Evolutionary conservation across 75 land plant species (phyloP), one percentile per base, ranked within the genome.

Genomic region (Chamaecyparis obtusa): DNA sequence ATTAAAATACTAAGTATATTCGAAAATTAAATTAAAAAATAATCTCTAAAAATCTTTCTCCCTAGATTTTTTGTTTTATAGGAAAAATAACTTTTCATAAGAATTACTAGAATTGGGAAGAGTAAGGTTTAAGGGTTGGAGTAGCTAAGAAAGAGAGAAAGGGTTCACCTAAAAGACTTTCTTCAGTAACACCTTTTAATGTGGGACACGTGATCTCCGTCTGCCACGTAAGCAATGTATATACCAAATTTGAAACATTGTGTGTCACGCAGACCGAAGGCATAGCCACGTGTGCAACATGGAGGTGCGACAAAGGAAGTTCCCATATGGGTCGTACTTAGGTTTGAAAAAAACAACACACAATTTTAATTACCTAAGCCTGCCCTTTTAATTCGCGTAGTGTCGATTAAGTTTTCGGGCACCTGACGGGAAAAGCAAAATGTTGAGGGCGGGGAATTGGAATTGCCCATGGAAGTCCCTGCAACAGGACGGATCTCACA

Each of bases 391-490:
- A 17, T 7, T 64, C 69, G 21, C 24, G 1, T 2, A 21, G n/a
- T 21, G 27, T 5, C 21, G 24, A 21, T 6, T 64, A 2, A 5
- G 5, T 21, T 21, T 21, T 64, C 24, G 24, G 7, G 24, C 69
- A 64, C 24, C 24, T 64, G 69, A 24, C 69, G 69, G 27, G 1
- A 5, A 64, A 64, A 64, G 8, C 69, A 64, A 64, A 64, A 64
- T 64, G 69, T 64, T 64, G 69, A 64, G 69, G 69, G 27, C 69
- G 69, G 69, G n/a, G n/a, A 64, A 64, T 64, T 64, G 69, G 69
- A 64, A 64, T 64, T 7, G 69, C 69, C 69, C 69, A 64, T 24
- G 69, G 69, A 64, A 64, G 69, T 64, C 69, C n/a, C 69, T 64
- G 27, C n/a, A 64, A 24, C 69, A 64, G 69, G 24, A 64, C 8